phyloP scores from a whole-genome alignment of 805 yeast genomes.

The Yamadazyma sp. region DNA sequence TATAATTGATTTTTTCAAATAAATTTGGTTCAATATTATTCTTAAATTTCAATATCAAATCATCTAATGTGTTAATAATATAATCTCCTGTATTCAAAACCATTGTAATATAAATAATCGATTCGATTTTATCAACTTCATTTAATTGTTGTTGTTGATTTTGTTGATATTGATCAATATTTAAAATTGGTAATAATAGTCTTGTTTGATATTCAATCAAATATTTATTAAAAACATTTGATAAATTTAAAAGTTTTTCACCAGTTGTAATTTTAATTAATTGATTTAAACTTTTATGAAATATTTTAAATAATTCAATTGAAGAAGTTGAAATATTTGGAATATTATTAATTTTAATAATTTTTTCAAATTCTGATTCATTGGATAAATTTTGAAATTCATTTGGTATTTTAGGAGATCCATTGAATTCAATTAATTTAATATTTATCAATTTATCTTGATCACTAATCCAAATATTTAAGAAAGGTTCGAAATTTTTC shows the following conservation, averaged over 20 bases:
- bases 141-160: slow-evolving; percentile 32
- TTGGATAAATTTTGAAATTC: slow-evolving; percentile 22
- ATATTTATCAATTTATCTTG: slow-evolving; percentile 66
- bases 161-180: no score
- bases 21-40: slow-evolving; percentile 35
- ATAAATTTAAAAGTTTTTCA: slow-evolving; percentile 47
- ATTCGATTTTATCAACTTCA: slow-evolving; percentile 50
- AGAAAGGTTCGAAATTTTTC: slow-evolving; percentile 77
- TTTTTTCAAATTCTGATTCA: slow-evolving; percentile 29
- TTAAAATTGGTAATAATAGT: slow-evolving; percentile 30
- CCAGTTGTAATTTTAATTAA: slow-evolving; percentile 41
- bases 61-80: slow-evolving; percentile 72
- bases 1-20: slow-evolving; percentile 48
- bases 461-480: slow-evolving; percentile 80
- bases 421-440: slow-evolving; percentile 63
- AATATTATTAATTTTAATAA: slow-evolving; percentile 43
- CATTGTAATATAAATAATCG: slow-evolving; percentile 63
- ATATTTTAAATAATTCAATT: slow-evolving; percentile 78
- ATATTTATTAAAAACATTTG: slow-evolving; percentile 63
- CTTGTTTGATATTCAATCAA: slow-evolving; percentile 44
- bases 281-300: slow-evolving; percentile 70
- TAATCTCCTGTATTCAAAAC: slow-evolving; percentile 88
- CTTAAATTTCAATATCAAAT: slow-evolving; percentile 61
- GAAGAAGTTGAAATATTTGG: slow-evolving; percentile 80
- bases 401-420: slow-evolving; percentile 51